Percentiles rank a stretch among this genome's conserved stretches.
phyloP scores from a whole-genome alignment of 2,329 filamentous ascomycete species.

The Aspergillus sp. region DNA sequence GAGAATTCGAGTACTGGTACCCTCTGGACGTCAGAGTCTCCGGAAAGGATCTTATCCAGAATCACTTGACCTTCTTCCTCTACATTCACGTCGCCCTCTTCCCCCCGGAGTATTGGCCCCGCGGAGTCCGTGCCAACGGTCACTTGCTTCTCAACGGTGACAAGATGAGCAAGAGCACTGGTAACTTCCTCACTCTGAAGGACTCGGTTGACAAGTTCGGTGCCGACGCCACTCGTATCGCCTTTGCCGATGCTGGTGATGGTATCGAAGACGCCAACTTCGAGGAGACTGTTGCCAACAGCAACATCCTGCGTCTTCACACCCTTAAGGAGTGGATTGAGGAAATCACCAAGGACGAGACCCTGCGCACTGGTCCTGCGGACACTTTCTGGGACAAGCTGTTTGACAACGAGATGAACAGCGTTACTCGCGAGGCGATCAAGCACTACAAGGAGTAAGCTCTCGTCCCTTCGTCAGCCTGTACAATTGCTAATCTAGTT shows the following conservation, averaged over 20 bases:
- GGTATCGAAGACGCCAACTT: constrained; percentile 96
- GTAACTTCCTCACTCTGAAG: constrained; percentile 90
- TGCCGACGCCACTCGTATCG: constrained; percentile 86
- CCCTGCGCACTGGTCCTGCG: constrained; percentile 71
- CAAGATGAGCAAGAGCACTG: constrained; percentile 98
- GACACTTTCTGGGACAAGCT: constrained; percentile 81
- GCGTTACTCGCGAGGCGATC: constrained; percentile 72
- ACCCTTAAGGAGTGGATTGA: constrained; percentile 89
- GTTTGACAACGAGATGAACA: constrained; percentile 91
- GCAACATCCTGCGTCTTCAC: constrained; percentile 80
- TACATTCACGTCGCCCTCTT: constrained; percentile 93
- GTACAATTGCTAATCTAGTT: constrained; percentile 14
- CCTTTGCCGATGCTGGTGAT: constrained; percentile 91
- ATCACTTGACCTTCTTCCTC: constrained; percentile 93
- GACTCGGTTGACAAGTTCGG: constrained; percentile 90
- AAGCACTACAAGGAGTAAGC: constrained; percentile 70
- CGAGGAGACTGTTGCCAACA: constrained; percentile 90
- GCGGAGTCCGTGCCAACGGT: constrained; percentile 81
- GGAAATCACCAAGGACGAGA: constrained; percentile 71
- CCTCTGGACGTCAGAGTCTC: constrained; percentile 83
- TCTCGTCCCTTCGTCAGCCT: not conserved
- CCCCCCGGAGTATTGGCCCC: constrained; percentile 83
- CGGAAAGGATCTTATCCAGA: constrained; percentile 89
- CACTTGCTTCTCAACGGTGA: constrained; percentile 93
- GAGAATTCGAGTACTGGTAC: constrained; percentile 97